phyloP scores from a whole-genome alignment of 2,329 filamentous ascomycete genomes.

The Aspergillus persii region DNA sequence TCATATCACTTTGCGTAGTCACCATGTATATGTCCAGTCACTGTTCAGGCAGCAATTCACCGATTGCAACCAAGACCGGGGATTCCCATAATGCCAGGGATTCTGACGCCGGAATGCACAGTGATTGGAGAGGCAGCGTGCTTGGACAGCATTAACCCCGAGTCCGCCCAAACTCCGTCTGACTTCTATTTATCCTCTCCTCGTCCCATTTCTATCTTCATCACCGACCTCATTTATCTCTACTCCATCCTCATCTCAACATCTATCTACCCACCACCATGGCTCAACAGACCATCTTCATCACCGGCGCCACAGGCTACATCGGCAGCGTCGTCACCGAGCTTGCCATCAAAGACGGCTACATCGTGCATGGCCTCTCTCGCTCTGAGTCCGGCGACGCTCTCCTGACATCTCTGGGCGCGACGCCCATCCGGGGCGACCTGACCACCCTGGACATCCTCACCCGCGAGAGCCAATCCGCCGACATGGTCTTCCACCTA shows the following conservation, averaged over 20 bases:
- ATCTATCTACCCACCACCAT: slow-evolving; percentile 2
- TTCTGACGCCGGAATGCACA: too few relatives aligned
- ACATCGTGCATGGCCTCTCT: slow-evolving; percentile 43
- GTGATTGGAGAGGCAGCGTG: too few relatives aligned
- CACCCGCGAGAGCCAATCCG: slow-evolving; percentile 27
- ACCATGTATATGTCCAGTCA: too few relatives aligned
- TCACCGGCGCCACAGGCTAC: slow-evolving; percentile 47
- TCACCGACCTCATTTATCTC: neutral
- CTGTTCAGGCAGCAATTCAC: too few relatives aligned
- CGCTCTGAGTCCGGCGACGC: slow-evolving; percentile 34
- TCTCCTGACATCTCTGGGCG: slow-evolving; percentile 32
- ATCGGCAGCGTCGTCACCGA: slow-evolving; percentile 41
- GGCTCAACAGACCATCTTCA: slow-evolving; percentile 28
- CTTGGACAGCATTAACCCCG: too few relatives aligned
- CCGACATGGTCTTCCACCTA: slow-evolving; percentile 43
- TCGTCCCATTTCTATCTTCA: neutral
- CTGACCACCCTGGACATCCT: slow-evolving; percentile 38
- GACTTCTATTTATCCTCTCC: too few relatives aligned
- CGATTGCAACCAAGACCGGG: too few relatives aligned
- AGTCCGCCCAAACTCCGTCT: too few relatives aligned
- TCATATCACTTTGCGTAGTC: too few relatives aligned
- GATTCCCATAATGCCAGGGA: too few relatives aligned
- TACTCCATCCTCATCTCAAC: neutral
- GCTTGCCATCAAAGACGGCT: slow-evolving; percentile 40
- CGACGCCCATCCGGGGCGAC: slow-evolving; percentile 31